phyloP scores from a whole-genome alignment of 1,284 basidiomycete genomes.

The Athelia sp. region DNA sequence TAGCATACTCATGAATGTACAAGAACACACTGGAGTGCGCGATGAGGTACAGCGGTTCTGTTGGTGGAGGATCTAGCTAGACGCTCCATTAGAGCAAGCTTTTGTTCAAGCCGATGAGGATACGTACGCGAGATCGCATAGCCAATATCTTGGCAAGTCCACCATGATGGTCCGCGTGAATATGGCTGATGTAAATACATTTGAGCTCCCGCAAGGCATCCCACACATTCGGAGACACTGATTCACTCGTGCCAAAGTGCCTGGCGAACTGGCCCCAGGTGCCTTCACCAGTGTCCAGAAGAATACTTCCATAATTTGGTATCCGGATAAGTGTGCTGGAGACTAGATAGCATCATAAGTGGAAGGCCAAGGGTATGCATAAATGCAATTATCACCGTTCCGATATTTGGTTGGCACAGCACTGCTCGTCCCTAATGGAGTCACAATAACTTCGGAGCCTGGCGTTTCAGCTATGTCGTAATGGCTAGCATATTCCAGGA shows the following conservation, averaged over 20 bases:
- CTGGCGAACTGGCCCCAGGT: constrained; percentile 87
- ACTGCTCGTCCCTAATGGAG: constrained; percentile 87
- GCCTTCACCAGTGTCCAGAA: constrained; percentile 91
- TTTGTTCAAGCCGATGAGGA: neutral
- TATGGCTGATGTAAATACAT: constrained; percentile 85
- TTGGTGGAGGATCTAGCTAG: constrained; percentile 55
- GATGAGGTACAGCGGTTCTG: constrained; percentile 67
- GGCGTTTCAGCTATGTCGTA: constrained; percentile 17
- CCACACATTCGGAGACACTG: constrained; percentile 39
- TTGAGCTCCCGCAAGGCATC: constrained; percentile 68
- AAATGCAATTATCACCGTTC: constrained; percentile 51
- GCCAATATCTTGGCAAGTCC: constrained; percentile 75
- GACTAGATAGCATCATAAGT: constrained; percentile 39
- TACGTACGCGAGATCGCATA: constrained; percentile 65
- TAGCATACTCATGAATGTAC: constrained; percentile 62
- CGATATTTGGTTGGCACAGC: constrained; percentile 81
- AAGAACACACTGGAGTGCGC: constrained; percentile 49
- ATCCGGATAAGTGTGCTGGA: constrained; percentile 72
- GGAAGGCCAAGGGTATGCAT: constrained; percentile 1
- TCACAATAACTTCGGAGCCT: constrained; percentile 67
- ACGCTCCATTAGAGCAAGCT: constrained; percentile 7
- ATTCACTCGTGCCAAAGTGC: constrained; percentile 61
- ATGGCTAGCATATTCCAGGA: constrained; percentile 14
- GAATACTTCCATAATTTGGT: constrained; percentile 61
- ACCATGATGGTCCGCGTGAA: constrained; percentile 92